Percentiles rank a stretch among this genome's conserved stretches.
Conservation (phyloP, 495 filamentous ascomycete species). For the Penicillium bialowiezense region DNA sequence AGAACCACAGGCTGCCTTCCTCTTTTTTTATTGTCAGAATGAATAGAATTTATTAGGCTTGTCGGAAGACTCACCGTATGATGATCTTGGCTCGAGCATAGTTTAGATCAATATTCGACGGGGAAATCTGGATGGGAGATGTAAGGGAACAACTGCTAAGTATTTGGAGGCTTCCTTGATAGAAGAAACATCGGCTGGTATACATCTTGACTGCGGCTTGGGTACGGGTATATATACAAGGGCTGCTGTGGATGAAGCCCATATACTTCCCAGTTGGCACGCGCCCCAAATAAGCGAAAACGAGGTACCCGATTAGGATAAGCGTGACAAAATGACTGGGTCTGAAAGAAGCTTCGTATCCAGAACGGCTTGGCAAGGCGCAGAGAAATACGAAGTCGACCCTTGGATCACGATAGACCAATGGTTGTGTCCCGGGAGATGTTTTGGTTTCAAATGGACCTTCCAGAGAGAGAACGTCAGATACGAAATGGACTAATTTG, state of each 20-base stretch:
- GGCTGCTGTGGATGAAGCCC: background rate
- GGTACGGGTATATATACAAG: background rate
- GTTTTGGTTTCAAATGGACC: too few relatives aligned
- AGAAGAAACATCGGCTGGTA: background rate
- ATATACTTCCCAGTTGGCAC: too few relatives aligned
- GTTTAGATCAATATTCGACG: background rate
- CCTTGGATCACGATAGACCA: too few relatives aligned
- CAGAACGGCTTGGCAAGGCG: constrained; percentile 1
- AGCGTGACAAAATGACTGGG: background rate
- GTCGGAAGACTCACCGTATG: constrained; percentile 12
- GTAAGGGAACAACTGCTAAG: too few relatives aligned
- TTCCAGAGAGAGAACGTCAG: too few relatives aligned
- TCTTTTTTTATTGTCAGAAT: constrained; percentile 28
- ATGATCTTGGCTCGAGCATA: constrained; percentile 18
- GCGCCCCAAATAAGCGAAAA: constrained; percentile 19
- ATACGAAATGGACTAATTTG: too few relatives aligned
- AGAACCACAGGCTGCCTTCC: constrained; percentile 60
- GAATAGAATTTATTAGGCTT: background rate
- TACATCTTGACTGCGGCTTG: background rate
- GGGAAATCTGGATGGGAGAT: too few relatives aligned
- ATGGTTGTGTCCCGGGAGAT: too few relatives aligned
- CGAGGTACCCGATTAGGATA: constrained; percentile 17
- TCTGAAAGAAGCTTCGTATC: constrained; percentile 3
- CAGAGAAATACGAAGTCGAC: constrained; percentile 21
- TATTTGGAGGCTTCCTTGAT: too few relatives aligned